Percentiles rank a stretch among this genome's conserved stretches.
These are phyloP conservation scores for Hypomontagnella submonticulosa DNA, from an alignment of 495 filamentous ascomycete species.

Conservation along the genomic window DNA sequence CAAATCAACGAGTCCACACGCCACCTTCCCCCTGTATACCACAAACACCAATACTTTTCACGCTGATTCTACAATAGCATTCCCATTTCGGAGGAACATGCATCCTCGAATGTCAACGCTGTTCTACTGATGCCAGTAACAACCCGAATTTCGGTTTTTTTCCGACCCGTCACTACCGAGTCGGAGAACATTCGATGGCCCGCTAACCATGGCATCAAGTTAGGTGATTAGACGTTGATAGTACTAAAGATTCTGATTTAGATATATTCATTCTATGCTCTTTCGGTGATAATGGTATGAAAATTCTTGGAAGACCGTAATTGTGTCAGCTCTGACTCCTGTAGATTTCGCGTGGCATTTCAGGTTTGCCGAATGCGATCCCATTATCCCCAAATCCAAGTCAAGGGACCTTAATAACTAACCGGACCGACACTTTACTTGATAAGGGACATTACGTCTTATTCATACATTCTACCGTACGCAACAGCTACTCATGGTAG, in stretches of 20 bases:
- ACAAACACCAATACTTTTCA: conserved; percentile 29
- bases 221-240: conserved; percentile 41
- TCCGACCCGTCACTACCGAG: conserved; percentile 14
- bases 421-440: not conserved
- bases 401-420: conserved; percentile 2
- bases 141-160: conserved; percentile 18
- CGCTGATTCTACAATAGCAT: conserved; percentile 47
- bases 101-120: conserved; percentile 20
- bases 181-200: conserved; percentile 26
- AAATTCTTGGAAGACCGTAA: conserved; percentile 31
- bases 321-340: conserved; percentile 41
- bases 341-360: conserved; percentile 25
- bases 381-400: conserved; percentile 2
- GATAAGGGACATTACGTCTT: no score
- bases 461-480: not conserved
- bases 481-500: conserved; percentile 4
- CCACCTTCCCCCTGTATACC: conserved; percentile 16
- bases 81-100: conserved; percentile 26
- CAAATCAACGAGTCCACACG: conserved; percentile 9
- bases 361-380: conserved; percentile 4
- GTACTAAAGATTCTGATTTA: conserved; percentile 43
- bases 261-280: conserved; percentile 21
- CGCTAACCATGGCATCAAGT: conserved; percentile 27
- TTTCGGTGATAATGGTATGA: conserved; percentile 39
- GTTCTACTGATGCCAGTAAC: conserved; percentile 20